A percentile compares a stretch with the other conserved stretches of the same genome.
Conservation (phyloP, 805 yeast species). For the Schwanniomyces pseudopolymorphus region DNA sequence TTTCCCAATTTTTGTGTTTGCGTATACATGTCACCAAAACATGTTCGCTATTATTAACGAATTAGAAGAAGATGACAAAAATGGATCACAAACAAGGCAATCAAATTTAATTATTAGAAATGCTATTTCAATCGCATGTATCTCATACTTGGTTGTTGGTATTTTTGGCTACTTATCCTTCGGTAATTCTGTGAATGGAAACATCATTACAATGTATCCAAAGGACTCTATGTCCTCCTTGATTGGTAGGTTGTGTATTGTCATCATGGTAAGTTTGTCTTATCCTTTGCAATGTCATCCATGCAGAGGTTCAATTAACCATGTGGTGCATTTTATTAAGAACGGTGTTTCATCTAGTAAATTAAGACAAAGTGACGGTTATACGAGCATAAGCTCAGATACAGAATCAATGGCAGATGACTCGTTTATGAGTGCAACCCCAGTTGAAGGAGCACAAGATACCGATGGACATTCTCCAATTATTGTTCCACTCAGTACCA, state of each 20-base stretch:
- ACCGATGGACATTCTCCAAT: slow-evolving; percentile 48
- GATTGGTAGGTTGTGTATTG: slow-evolving; percentile 61
- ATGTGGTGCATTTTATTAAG: slow-evolving; percentile 53
- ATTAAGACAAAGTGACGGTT: slow-evolving; percentile 13
- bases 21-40: slow-evolving; percentile 81
- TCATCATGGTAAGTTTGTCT: slow-evolving; percentile 71
- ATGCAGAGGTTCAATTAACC: slow-evolving; percentile 70
- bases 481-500: slow-evolving; percentile 48
- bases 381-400: slow-evolving; percentile 27
- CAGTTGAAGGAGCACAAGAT: slow-evolving; percentile 47
- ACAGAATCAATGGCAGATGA: slow-evolving; percentile 22
- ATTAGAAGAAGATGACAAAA: slow-evolving; percentile 38
- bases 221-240: slow-evolving; percentile 46
- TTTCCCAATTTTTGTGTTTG: slow-evolving; percentile 74
- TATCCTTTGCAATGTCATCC: slow-evolving; percentile 84
- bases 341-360: slow-evolving; percentile 27
- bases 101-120: slow-evolving; percentile 52
- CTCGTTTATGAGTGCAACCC: slow-evolving; percentile 40
- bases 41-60: slow-evolving; percentile 77
- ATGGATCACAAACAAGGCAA: slow-evolving; percentile 43
- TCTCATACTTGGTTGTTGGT: slow-evolving; percentile 64
- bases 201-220: slow-evolving; percentile 68
- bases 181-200: slow-evolving; percentile 65
- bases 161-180: slow-evolving; percentile 70
- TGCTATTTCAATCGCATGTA: slow-evolving; percentile 54